These are phyloP conservation scores for Phytophthora cryptogea DNA, from an alignment of 352 stramenopile genomes.

Conservation along the genomic window DNA sequence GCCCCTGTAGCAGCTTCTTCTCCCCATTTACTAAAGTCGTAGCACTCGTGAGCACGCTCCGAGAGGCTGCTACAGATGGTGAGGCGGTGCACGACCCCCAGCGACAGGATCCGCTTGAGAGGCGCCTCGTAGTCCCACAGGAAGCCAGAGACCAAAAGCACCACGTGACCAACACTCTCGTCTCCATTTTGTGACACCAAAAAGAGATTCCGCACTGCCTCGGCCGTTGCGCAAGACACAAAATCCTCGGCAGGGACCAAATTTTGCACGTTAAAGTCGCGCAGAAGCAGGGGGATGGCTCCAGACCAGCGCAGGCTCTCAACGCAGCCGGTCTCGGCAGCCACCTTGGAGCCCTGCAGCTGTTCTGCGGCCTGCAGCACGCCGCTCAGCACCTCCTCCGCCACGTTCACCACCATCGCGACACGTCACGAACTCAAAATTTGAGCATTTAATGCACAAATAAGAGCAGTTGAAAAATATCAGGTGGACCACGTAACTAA, in stretches of 20 bases:
- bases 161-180: slow-evolving; percentile 44
- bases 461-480: not conserved
- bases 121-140: slow-evolving; percentile 63
- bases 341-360: slow-evolving; percentile 53
- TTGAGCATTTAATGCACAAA: too few species aligned
- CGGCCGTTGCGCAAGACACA: slow-evolving; percentile 27
- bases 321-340: slow-evolving; percentile 55
- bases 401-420: slow-evolving; percentile 47
- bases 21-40: slow-evolving; percentile 42
- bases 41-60: slow-evolving; percentile 73
- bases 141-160: slow-evolving; percentile 58
- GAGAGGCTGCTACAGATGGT: slow-evolving; percentile 72
- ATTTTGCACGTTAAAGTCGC: slow-evolving; percentile 58
- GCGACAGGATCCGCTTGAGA: slow-evolving; percentile 41
- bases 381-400: slow-evolving; percentile 57
- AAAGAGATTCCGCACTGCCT: slow-evolving; percentile 22
- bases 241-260: slow-evolving; percentile 48
- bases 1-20: slow-evolving; percentile 15
- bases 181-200: slow-evolving; percentile 17
- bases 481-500: too few species aligned
- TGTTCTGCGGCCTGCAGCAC: slow-evolving; percentile 63
- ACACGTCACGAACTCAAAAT: slow-evolving; percentile 1
- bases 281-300: slow-evolving; percentile 66
- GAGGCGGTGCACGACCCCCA: slow-evolving; percentile 44
- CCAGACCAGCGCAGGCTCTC: slow-evolving; percentile 73